A percentile compares a stretch with the other conserved stretches of the same genome.
These are phyloP conservation scores for Suillus discolor DNA, from an alignment of 768 basidiomycete species.

Conservation along the genomic window DNA sequence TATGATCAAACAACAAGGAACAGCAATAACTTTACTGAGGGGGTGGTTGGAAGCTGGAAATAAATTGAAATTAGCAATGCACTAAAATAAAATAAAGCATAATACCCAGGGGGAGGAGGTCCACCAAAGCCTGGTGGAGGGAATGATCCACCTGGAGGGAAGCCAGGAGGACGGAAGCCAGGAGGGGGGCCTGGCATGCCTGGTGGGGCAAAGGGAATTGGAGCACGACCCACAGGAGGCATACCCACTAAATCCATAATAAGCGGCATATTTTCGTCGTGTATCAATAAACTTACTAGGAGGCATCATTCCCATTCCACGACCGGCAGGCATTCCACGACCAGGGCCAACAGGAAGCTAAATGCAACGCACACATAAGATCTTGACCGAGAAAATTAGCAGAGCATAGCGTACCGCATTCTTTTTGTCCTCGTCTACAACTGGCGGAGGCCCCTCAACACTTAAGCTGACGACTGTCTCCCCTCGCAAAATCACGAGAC, in stretches of 20 bases:
- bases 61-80: conserved; percentile 10
- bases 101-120: conserved; percentile 84
- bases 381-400: conserved; percentile 9
- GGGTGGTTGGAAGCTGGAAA: conserved; percentile 49
- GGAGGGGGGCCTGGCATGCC: conserved; percentile 89
- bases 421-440: conserved; percentile 89
- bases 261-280: conserved; percentile 14
- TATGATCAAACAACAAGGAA: conserved; percentile 16
- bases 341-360: conserved; percentile 90
- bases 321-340: conserved; percentile 93
- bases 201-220: conserved; percentile 62
- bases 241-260: conserved; percentile 49
- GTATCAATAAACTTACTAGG: conserved; percentile 55
- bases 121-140: conserved; percentile 81
- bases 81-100: background rate
- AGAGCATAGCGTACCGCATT: conserved; percentile 54
- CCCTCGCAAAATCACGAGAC: conserved; percentile 95
- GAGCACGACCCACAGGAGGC: conserved; percentile 66
- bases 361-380: conserved; percentile 22
- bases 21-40: conserved; percentile 36
- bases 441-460: conserved; percentile 94
- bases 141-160: conserved; percentile 81
- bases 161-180: conserved; percentile 82
- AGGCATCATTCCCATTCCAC: conserved; percentile 96
- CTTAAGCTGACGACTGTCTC: conserved; percentile 95